Base-by-base conservation (phyloP, 2,329 filamentous ascomycete genomes). In the Cordyceps sp. region DNA sequence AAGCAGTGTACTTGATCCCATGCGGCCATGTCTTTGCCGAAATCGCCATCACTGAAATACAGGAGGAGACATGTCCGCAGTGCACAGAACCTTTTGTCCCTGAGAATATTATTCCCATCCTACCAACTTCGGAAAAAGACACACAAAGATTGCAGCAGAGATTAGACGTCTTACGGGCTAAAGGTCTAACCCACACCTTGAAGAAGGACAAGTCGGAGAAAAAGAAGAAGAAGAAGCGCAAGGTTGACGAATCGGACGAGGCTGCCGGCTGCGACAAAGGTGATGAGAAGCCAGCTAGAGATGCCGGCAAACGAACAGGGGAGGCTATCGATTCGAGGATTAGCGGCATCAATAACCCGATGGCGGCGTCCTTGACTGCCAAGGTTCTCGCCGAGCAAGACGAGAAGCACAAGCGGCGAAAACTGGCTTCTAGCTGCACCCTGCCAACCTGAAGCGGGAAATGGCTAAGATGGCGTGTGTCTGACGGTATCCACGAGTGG, bases 21-120 rank as follows among this genome's bases (percentile, higher is more conserved):
- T 98, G 90, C 46, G 92, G 90, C 0, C 92, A 98, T 60, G 86
- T 83, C 1, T 96, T 96, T 55, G 78, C 83, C 1, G 85, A 92
- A 38, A 73, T 75, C 33, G 84, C 85, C 7, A 76, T 96, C 41
- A 80, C 77, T 42, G 81, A 90, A 54, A 73, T 92, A n/a, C 50
- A 59, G 4, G 77, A 80, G 40, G 61, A 64, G 19, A 47, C 51
- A 1, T 78, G 73, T 35, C 68, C 72, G 0, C 68, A 88, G 57
- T 98, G 90, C 54, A 82, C 78, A 41, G 73, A 76, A 35, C 45
- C 65, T 0, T 94, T 90, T 46, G 69, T 70, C 16, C 54, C 66
- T 17, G 73, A 80, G 20, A 82, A 96, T 43, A 59, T 93, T 14
- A 76, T 98, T n/a, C 62, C 81, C 0, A 82, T 98, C 30, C 59